These are phyloP conservation scores for Ogataea nitratoaversa DNA, from an alignment of 805 yeast genomes.

Conservation along the genomic window DNA sequence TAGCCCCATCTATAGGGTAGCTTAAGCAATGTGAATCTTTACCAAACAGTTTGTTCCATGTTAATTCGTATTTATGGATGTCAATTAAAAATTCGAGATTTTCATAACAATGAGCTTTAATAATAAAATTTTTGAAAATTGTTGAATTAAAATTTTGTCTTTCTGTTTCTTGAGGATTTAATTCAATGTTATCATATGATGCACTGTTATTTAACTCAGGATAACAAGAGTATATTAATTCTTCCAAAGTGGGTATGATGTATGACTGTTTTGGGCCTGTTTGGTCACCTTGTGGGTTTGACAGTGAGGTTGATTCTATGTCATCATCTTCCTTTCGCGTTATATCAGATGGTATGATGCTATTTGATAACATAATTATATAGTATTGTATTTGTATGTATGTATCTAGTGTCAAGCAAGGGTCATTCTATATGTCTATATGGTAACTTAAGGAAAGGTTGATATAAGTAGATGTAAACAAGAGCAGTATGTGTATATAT, in stretches of 20 bases:
- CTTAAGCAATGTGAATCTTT: slow-evolving; percentile 6
- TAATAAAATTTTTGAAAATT: slow-evolving; percentile 12
- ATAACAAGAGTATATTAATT: slow-evolving; percentile 11
- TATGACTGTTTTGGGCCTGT: background rate
- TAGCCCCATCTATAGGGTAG: no score
- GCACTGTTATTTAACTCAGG: slow-evolving; percentile 1
- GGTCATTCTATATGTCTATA: no score
- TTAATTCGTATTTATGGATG: slow-evolving; percentile 15
- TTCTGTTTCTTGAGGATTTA: background rate
- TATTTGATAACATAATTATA: no score
- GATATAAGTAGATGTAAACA: no score
- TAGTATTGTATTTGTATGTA: no score
- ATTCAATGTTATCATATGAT: background rate
- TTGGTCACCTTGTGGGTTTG: no score
- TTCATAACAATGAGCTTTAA: slow-evolving; percentile 17
- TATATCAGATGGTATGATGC: no score
- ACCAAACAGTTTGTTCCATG: slow-evolving; percentile 14
- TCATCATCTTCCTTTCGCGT: no score
- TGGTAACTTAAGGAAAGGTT: no score
- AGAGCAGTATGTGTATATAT: no score
- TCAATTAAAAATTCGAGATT: slow-evolving; percentile 19
- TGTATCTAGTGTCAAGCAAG: no score
- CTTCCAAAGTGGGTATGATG: slow-evolving; percentile 13
- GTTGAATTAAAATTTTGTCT: slow-evolving; percentile 7
- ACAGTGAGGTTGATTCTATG: no score